Percentiles rank a stretch among this genome's conserved stretches.
These are phyloP conservation scores for Pachysolen tannophilus DNA, from an alignment of 805 yeast species.

Conservation along the genomic window DNA sequence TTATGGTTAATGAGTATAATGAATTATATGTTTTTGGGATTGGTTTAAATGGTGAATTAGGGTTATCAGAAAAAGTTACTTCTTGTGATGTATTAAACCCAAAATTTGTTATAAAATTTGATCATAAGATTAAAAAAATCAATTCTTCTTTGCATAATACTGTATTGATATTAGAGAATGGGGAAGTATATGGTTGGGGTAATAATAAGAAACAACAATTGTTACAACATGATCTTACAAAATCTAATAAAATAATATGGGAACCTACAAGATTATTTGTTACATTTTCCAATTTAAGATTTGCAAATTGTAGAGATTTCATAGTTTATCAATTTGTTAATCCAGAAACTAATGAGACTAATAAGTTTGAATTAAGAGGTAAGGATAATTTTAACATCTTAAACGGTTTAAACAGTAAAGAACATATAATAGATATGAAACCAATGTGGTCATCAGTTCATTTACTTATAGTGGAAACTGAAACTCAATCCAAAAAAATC, in stretches of 20 bases:
- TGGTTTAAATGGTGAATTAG: slow-evolving; percentile 74
- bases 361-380: slow-evolving; percentile 21
- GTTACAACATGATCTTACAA: slow-evolving; percentile 14
- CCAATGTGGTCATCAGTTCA: slow-evolving; percentile 83
- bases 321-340: slow-evolving; percentile 27
- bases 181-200: slow-evolving; percentile 60
- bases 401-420: slow-evolving; percentile 2
- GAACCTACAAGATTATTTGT: slow-evolving; percentile 13
- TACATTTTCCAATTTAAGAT: slow-evolving; percentile 4
- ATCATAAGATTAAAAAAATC: slow-evolving; percentile 9
- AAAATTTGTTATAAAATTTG: slow-evolving; percentile 3
- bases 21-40: slow-evolving; percentile 47
- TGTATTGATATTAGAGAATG: slow-evolving; percentile 29
- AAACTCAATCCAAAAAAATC: slow-evolving; percentile 14
- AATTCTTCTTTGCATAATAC: slow-evolving; percentile 39
- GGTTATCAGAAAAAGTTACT: slow-evolving; percentile 22
- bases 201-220: slow-evolving; percentile 55
- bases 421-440: slow-evolving; percentile 19
- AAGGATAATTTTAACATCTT: slow-evolving; percentile 22
- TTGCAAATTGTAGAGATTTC: slow-evolving; percentile 51
- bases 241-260: slow-evolving; percentile 16
- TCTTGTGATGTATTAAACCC: not conserved
- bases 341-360: slow-evolving; percentile 10
- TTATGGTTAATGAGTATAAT: slow-evolving; percentile 34
- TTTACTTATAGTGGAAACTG: slow-evolving; percentile 18